phyloP scores from a whole-genome alignment of 1,139 yeast genomes.

The Geotrichum klebahnii region DNA sequence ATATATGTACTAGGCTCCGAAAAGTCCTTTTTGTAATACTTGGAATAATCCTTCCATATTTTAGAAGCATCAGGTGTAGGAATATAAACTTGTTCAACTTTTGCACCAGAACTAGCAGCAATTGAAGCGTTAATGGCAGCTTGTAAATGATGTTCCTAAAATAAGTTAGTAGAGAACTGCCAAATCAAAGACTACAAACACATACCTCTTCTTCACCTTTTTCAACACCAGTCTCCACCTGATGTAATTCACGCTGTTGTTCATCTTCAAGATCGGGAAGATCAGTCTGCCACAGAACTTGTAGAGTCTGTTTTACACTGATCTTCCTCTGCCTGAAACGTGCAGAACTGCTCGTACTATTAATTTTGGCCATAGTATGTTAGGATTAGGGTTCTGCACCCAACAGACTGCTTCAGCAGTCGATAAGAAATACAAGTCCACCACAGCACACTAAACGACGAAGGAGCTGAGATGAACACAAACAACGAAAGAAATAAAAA shows the following conservation, averaged over 20 bases:
- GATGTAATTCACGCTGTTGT: constrained; percentile 79
- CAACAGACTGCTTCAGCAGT: constrained; percentile 6
- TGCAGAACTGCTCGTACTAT: constrained; percentile 40
- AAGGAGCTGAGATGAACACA: not conserved
- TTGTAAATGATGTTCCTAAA: constrained; percentile 79
- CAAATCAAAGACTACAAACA: constrained; percentile 22
- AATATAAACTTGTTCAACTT: constrained; percentile 67
- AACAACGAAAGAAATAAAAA: not conserved
- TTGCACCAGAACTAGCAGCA: constrained; percentile 53
- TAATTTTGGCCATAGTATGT: constrained; percentile 10
- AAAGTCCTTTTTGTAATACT: constrained; percentile 67
- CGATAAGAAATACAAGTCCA: constrained; percentile 1
- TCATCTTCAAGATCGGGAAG: constrained; percentile 70
- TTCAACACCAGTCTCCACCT: constrained; percentile 96
- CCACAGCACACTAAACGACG: constrained; percentile 6
- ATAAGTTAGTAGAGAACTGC: constrained; percentile 10
- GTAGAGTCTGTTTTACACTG: constrained; percentile 83
- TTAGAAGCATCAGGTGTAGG: constrained; percentile 96
- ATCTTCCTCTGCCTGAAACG: constrained; percentile 88
- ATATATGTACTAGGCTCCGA: constrained; percentile 74
- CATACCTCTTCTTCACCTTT: constrained; percentile 80
- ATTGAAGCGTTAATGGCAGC: constrained; percentile 74
- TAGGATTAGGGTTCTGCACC: constrained; percentile 13
- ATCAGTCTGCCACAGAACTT: constrained; percentile 72
- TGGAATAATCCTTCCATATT: constrained; percentile 70